Evolutionary conservation across 2,329 filamentous ascomycete species (phyloP).

Genomic region (Diplocarpon rosae): DNA sequence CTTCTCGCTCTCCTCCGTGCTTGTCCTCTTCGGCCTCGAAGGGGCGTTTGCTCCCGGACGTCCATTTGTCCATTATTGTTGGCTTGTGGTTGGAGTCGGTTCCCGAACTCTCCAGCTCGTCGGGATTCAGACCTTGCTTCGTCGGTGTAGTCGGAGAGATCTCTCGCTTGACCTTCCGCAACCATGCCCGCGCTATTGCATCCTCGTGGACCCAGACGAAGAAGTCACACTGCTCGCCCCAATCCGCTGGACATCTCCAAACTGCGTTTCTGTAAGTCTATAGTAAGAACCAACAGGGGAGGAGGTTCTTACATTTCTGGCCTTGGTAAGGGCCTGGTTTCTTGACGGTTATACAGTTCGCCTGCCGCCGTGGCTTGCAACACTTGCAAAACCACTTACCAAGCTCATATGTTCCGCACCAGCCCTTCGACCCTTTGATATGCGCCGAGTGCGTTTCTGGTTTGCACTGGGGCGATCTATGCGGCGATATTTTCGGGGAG

Average conservation of each 20-base stretch:
- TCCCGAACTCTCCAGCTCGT: background rate
- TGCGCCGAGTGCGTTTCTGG: too few relatives aligned
- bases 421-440: background rate
- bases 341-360: background rate
- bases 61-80: background rate
- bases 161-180: background rate
- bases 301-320: background rate
- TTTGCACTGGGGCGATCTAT: too few relatives aligned
- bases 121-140: slow-evolving; percentile 1
- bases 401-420: background rate
- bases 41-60: background rate
- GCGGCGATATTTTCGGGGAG: too few relatives aligned
- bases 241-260: background rate
- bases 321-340: background rate
- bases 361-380: background rate
- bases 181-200: background rate
- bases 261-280: background rate
- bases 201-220: slow-evolving; percentile 1
- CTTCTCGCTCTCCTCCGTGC: background rate
- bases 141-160: background rate
- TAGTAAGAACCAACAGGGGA: background rate
- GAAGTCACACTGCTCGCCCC: background rate
- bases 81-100: background rate
- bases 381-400: background rate
- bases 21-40: background rate